These are phyloP conservation scores for Brasilioporus rufonigricans DNA, from an alignment of 768 basidiomycete genomes.

Conservation along the genomic window DNA sequence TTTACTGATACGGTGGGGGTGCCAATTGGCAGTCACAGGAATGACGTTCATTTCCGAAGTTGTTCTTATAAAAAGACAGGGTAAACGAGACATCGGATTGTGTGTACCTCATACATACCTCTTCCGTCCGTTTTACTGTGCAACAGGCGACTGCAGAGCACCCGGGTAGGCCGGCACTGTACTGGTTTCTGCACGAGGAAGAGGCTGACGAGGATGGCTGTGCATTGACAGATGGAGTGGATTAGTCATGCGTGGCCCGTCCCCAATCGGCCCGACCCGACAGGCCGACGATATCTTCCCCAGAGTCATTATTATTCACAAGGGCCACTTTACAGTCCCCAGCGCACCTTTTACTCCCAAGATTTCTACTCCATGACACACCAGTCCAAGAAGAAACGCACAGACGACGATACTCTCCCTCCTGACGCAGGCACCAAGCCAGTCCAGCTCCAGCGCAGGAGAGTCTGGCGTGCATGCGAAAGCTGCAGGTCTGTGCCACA, in stretches of 20 bases:
- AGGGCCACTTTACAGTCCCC: conserved; percentile 15
- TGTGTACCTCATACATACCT: conserved; percentile 25
- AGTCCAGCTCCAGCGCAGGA: conserved; percentile 69
- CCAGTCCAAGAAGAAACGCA: conserved; percentile 75
- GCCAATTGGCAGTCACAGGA: conserved; percentile 26
- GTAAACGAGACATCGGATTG: conserved; percentile 9
- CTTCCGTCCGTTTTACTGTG: conserved; percentile 7
- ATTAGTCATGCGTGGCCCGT: conserved; percentile 33
- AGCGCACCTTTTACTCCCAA: conserved; percentile 37
- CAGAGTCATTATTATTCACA: conserved; percentile 24
- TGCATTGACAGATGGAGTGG: conserved; percentile 33
- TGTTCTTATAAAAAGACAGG: conserved; percentile 29
- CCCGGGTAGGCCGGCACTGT: conserved; percentile 18
- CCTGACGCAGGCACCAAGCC: conserved; percentile 64
- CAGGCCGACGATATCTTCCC: conserved; percentile 34
- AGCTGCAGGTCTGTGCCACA: conserved; percentile 66
- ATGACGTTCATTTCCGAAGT: conserved; percentile 36
- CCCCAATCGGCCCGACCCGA: conserved; percentile 36
- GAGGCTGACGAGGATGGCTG: conserved; percentile 24
- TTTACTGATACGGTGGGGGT: conserved; percentile 18
- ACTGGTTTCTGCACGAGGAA: conserved; percentile 19
- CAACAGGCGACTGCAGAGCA: conserved; percentile 1
- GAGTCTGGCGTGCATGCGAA: conserved; percentile 91
- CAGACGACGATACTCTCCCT: conserved; percentile 51
- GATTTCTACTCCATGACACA: conserved; percentile 47